Evolutionary conservation across 2,329 filamentous ascomycete species (phyloP), one percentile per base, ranked within the genome.

Genomic region (Aspergillus sp.): DNA sequence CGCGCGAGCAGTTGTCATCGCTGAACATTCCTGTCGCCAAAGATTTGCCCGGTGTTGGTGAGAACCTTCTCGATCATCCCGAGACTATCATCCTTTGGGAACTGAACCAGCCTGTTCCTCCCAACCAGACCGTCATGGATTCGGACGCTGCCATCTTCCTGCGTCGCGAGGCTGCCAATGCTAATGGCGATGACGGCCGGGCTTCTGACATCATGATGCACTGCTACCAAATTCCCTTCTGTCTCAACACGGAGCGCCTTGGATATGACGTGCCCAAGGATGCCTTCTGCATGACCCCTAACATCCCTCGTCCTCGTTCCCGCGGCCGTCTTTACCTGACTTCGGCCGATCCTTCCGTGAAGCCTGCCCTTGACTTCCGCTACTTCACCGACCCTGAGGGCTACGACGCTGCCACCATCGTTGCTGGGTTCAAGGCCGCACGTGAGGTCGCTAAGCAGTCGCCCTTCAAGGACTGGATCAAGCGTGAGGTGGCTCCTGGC

Each of bases 171-270:
- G 65, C 76, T 12, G 75, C 81, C 58, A 83, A 90, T 62, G 86
- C 88, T 2, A 80, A 77, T 3, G 80, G 80, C 48, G 72, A 73
- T 53, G 88, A 94, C 58, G 85, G 85, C 45, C 80, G 86, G 52
- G 84, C 87, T 47, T 86, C 86, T 54, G 90, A 95, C 63, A 73
- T 94, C 61, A 95, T 95, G 90, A 93, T 93, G 86, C 89, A 95
- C 74, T 95, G 89, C 79, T 95, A 95, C 75, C 90, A 95, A 72
- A 94, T 95, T 57, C 89, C 89, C 46, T 95, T 95, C 72, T 87
- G 84, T 53, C 81, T 90, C 58, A 95, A 95, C 78, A 95, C 89
- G 1, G 74, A 79, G 47, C 83, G 87, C 37, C 78, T 95, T 9
- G 89, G 89, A 56, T 95, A 84, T 66, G 81, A 83, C 60, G 74